These are phyloP conservation scores for Colletotrichum chrysophilum DNA, from an alignment of 2,329 filamentous ascomycete genomes.

Conservation along the genomic window DNA sequence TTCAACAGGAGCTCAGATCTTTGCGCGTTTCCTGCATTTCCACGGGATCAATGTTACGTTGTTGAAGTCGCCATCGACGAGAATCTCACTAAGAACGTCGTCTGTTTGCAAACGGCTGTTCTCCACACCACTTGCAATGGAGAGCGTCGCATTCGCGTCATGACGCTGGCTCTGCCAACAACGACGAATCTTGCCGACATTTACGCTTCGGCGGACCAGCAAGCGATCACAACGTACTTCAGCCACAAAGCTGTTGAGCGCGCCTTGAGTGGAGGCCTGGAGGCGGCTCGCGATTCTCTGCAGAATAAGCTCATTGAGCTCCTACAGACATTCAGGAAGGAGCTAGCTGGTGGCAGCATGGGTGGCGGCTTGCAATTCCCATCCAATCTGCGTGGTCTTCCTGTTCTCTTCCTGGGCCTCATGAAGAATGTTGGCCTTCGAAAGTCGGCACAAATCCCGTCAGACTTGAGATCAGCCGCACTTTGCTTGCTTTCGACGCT, in stretches of 20 bases:
- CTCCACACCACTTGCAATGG: slow-evolving; percentile 98
- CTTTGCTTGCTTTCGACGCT: slow-evolving; percentile 94
- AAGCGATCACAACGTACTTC: slow-evolving; percentile 91
- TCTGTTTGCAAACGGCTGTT: slow-evolving; percentile 93
- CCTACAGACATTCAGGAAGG: slow-evolving; percentile 94
- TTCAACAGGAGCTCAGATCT: slow-evolving; percentile 98
- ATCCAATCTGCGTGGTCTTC: slow-evolving; percentile 86
- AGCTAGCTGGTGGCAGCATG: slow-evolving; percentile 94
- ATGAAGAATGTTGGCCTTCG: slow-evolving; percentile 96
- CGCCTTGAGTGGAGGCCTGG: slow-evolving; percentile 82
- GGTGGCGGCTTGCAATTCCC: slow-evolving; percentile 94
- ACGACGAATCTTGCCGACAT: slow-evolving; percentile 89
- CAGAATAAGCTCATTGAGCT: slow-evolving; percentile 93
- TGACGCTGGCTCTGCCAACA: slow-evolving; percentile 92
- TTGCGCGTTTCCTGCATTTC: slow-evolving; percentile 97
- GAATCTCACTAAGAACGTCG: slow-evolving; percentile 86
- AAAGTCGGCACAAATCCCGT: slow-evolving; percentile 92
- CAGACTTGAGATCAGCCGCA: slow-evolving; percentile 90
- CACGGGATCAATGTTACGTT: slow-evolving; percentile 95
- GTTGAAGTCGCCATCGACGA: slow-evolving; percentile 99
- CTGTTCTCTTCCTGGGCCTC: slow-evolving; percentile 88
- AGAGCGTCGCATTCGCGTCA: slow-evolving; percentile 90
- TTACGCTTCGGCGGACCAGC: slow-evolving; percentile 94
- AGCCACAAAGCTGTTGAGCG: slow-evolving; percentile 97
- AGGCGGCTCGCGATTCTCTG: slow-evolving; percentile 87